A percentile compares a stretch with the other conserved stretches of the same genome.
Conservation (phyloP, 257 asterid genomes). For the Datura wrightii region DNA sequence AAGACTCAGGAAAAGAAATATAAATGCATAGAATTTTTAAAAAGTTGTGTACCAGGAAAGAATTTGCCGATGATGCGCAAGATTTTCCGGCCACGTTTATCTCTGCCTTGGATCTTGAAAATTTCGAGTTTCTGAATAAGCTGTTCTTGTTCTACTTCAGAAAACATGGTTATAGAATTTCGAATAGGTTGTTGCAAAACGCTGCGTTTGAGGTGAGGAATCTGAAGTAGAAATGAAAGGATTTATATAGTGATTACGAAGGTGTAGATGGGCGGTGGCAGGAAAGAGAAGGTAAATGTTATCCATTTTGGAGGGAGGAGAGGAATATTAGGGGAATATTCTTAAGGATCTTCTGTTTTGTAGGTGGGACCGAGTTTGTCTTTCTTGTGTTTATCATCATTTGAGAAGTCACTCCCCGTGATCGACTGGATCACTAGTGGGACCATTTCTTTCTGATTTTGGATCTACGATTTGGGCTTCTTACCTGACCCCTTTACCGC, state of each 20-base stretch:
- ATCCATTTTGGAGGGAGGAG: neutral
- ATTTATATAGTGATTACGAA: neutral
- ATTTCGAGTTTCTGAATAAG: slow-evolving; percentile 60
- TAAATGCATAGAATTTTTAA: neutral
- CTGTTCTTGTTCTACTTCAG: slow-evolving; percentile 49
- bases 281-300: neutral
- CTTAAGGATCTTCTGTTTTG: slow-evolving; percentile 54
- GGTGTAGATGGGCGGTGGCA: neutral
- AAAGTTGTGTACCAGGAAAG: slow-evolving; percentile 66
- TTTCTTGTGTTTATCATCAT: neutral
- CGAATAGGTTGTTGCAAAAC: neutral
- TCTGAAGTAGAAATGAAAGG: neutral
- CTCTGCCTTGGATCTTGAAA: slow-evolving; percentile 79
- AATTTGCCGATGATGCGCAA: slow-evolving; percentile 77
- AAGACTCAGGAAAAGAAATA: neutral
- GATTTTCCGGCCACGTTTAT: slow-evolving; percentile 66
- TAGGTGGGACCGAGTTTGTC: neutral
- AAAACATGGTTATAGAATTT: slow-evolving; percentile 19
- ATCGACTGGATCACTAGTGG: slow-evolving; percentile 16
- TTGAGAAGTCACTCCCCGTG: slow-evolving; percentile 8
- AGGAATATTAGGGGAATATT: slow-evolving; percentile 51
- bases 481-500: neutral
- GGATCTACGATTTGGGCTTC: neutral
- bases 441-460: slow-evolving; percentile 2
- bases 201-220: neutral